Evolutionary conservation across 2,329 filamentous ascomycete genomes (phyloP).

Genomic region (Aureobasidium sp.): DNA sequence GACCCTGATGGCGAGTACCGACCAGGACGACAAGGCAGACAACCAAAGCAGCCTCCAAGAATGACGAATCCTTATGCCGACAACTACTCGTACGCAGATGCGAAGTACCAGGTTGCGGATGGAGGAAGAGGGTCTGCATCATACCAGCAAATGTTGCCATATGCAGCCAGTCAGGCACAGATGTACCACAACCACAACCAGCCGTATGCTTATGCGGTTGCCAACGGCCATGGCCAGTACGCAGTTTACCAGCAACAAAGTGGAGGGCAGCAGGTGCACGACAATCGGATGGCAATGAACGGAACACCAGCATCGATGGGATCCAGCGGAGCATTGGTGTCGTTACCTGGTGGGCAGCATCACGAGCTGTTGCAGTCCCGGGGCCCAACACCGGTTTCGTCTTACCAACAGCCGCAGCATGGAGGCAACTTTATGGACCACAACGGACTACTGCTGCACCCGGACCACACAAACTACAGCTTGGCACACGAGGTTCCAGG

Average conservation of each 20-base stretch:
- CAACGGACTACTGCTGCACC: neutral
- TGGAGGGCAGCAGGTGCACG: constrained; percentile 15
- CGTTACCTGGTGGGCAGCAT: constrained; percentile 33
- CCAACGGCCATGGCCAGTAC: constrained; percentile 38
- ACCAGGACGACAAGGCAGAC: constrained; percentile 8
- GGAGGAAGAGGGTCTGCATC: neutral
- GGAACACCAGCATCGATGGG: constrained; percentile 25
- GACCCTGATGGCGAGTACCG: constrained; percentile 26
- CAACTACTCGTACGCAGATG: constrained; percentile 9
- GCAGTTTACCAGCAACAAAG: constrained; percentile 16
- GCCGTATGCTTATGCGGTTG: constrained; percentile 44
- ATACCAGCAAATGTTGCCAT: constrained; percentile 31
- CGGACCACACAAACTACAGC: constrained; percentile 9
- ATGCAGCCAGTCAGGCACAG: constrained; percentile 37
- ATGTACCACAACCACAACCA: constrained; percentile 27
- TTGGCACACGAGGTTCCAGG: neutral
- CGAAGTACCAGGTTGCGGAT: constrained; percentile 24
- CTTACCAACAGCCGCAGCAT: constrained; percentile 16
- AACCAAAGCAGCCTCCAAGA: constrained; percentile 11
- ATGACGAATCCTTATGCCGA: constrained; percentile 9
- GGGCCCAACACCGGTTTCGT: constrained; percentile 24
- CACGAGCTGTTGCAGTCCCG: constrained; percentile 30
- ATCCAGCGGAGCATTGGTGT: constrained; percentile 22
- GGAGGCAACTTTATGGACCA: constrained; percentile 11
- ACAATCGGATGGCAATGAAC: constrained; percentile 35